A percentile compares a stretch with the other conserved stretches of the same genome.
Conservation (phyloP, 73 alveolate species). For the Symbiodinium natans region DNA sequence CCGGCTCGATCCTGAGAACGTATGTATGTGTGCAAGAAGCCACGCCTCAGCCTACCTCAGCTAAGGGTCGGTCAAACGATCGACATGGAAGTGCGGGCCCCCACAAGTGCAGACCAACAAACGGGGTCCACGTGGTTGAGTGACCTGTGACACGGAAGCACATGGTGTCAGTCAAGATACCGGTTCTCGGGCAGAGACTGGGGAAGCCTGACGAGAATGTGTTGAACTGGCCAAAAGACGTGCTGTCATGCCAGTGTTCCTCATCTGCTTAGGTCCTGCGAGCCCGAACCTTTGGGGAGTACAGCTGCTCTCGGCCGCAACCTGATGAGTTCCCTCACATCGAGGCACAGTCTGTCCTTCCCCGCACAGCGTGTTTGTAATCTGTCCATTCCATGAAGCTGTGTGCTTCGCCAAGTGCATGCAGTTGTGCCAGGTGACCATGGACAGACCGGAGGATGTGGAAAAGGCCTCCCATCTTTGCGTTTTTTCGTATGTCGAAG, state of each 20-base stretch:
- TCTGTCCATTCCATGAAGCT: too few species aligned
- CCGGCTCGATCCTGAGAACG: neutral
- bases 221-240: too few species aligned
- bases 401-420: too few species aligned
- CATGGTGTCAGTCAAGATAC: too few species aligned
- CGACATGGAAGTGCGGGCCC: neutral
- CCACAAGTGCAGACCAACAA: too few species aligned
- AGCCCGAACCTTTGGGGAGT: conserved; percentile 4
- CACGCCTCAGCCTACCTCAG: neutral
- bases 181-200: too few species aligned
- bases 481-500: too few species aligned
- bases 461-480: neutral
- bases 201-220: too few species aligned
- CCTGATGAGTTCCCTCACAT: neutral
- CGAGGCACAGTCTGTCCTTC: neutral
- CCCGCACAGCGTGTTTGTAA: neutral
- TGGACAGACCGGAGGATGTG: neutral
- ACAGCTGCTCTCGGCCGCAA: neutral
- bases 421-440: neutral
- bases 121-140: too few species aligned
- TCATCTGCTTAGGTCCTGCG: neutral
- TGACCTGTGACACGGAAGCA: too few species aligned
- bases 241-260: neutral
- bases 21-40: too few species aligned
- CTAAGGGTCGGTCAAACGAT: neutral